Base-by-base conservation (phyloP, 257 asterid genomes). In the Petrea volubilis region DNA sequence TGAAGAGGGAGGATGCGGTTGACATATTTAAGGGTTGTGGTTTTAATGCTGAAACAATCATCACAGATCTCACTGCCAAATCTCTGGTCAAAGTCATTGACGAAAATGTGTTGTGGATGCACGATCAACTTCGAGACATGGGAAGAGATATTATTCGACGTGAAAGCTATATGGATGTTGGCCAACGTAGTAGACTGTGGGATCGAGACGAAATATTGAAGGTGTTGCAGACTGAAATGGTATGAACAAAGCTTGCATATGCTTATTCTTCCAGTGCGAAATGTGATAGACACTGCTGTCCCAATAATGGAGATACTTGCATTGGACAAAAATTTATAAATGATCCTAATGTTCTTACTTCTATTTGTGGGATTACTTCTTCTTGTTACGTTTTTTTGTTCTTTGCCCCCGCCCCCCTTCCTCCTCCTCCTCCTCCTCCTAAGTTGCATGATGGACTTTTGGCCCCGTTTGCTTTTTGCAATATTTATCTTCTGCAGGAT, bases 81-180 rank as follows among this genome's bases (percentile, higher is more conserved):
- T 79, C 80, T 7, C 66, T 79, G 13, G 25, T 79, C 41, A 79
- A 66, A 74, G 65, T 74, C 47, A 49, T 59, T 51, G 83, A 50
- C 28, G 36, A 56, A n/a, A 76, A 63, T 57, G 27, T 31, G 14
- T 64, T 79, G 77, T 74, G 71, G 76, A 79, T 79, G 78, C 83
- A 79, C 55, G 83, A 79, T 51, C 80, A 75, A 59, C 63, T 79
- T 51, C 63, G 65, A 34, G 80, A 79, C 52, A 79, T 79, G 83
- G 83, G 78, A 66, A 75, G 80, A 71, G 77, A 79, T 50, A 65
- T 79, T 74, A 78, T 74, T 52, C 27, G 46, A 13, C 36, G 66
- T 11, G 68, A 74, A 46, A 44, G 55, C 31, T n/a, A 40, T 27
- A n/a, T 28, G 7, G 71, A 71, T 51, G 27, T 57, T 29, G 80